These are phyloP conservation scores for Priceomyces carsonii DNA, from an alignment of 805 yeast species.

Conservation along the genomic window DNA sequence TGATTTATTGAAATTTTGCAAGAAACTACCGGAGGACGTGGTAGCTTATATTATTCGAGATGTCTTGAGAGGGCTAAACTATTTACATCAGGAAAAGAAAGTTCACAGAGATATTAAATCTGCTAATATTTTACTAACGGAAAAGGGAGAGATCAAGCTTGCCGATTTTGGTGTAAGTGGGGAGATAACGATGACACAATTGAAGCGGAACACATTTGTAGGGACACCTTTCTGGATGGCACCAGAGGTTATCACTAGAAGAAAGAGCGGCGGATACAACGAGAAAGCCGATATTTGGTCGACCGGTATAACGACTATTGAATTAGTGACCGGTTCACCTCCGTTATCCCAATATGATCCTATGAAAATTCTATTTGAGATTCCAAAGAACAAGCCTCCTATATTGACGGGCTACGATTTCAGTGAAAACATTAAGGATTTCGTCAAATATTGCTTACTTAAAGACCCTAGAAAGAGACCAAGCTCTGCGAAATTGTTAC, in stretches of 20 bases:
- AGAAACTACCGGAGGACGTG: slow-evolving; percentile 55
- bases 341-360: slow-evolving; percentile 78
- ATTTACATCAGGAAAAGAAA: slow-evolving; percentile 71
- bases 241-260: slow-evolving; percentile 78
- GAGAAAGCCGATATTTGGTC: slow-evolving; percentile 96
- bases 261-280: slow-evolving; percentile 59
- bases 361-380: slow-evolving; percentile 69
- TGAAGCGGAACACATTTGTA: slow-evolving; percentile 72
- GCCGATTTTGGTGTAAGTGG: slow-evolving; percentile 96
- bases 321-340: slow-evolving; percentile 77
- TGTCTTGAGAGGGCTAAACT: slow-evolving; percentile 68
- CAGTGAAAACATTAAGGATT: slow-evolving; percentile 59
- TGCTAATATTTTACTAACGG: slow-evolving; percentile 80
- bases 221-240: slow-evolving; percentile 99
- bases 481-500: slow-evolving; percentile 54
- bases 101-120: slow-evolving; percentile 91
- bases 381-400: slow-evolving; percentile 70
- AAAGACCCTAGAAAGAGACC: slow-evolving; percentile 71
- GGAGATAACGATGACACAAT: slow-evolving; percentile 58
- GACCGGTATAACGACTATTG: slow-evolving; percentile 88
- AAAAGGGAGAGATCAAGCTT: slow-evolving; percentile 67
- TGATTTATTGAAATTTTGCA: slow-evolving; percentile 62
- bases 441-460: slow-evolving; percentile 63
- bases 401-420: slow-evolving; percentile 43
- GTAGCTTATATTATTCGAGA: slow-evolving; percentile 64